A percentile compares a stretch with the other conserved stretches of the same genome.
These are phyloP conservation scores for Plasmodium vivax DNA, from an alignment of 169 alveolate species.

Conservation along the genomic window DNA sequence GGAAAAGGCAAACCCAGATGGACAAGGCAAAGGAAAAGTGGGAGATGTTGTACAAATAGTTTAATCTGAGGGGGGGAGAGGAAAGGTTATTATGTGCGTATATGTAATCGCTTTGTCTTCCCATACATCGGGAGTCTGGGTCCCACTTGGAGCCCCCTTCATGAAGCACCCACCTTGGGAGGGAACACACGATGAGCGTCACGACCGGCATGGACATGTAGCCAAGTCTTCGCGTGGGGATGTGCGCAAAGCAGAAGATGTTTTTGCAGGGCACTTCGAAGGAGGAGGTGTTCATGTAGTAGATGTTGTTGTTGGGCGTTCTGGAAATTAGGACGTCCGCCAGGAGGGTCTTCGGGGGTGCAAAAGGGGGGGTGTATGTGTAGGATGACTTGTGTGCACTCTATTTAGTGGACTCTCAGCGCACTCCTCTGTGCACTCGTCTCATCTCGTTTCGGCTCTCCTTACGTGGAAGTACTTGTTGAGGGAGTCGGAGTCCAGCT, in stretches of 20 bases:
- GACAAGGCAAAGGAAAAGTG: slow-evolving; percentile 65
- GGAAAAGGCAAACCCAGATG: slow-evolving; percentile 70
- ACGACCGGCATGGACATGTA: slow-evolving; percentile 84
- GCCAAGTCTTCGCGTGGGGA: slow-evolving; percentile 83
- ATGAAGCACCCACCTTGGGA: slow-evolving; percentile 76
- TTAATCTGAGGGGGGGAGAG: slow-evolving; percentile 31
- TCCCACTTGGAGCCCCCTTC: not conserved
- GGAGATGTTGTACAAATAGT: slow-evolving; percentile 68
- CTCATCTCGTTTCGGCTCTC: not conserved
- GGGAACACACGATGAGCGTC: slow-evolving; percentile 79
- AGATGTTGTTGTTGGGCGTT: slow-evolving; percentile 51
- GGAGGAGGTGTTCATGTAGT: slow-evolving; percentile 56
- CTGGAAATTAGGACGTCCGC: slow-evolving; percentile 82
- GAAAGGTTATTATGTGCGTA: not conserved
- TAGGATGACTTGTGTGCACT: not conserved
- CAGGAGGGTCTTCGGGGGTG: slow-evolving; percentile 65
- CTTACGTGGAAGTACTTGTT: slow-evolving; percentile 74
- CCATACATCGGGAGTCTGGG: not conserved
- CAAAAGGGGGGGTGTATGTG: not conserved
- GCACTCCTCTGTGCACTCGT: not conserved
- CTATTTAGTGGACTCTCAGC: not conserved
- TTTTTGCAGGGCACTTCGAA: slow-evolving; percentile 82
- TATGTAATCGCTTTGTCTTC: not conserved
- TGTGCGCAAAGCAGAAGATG: slow-evolving; percentile 82
- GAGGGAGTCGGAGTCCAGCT: slow-evolving; percentile 81